Conservation (phyloP, 495 filamentous ascomycete genomes). For the Penicillium coprophilum region DNA sequence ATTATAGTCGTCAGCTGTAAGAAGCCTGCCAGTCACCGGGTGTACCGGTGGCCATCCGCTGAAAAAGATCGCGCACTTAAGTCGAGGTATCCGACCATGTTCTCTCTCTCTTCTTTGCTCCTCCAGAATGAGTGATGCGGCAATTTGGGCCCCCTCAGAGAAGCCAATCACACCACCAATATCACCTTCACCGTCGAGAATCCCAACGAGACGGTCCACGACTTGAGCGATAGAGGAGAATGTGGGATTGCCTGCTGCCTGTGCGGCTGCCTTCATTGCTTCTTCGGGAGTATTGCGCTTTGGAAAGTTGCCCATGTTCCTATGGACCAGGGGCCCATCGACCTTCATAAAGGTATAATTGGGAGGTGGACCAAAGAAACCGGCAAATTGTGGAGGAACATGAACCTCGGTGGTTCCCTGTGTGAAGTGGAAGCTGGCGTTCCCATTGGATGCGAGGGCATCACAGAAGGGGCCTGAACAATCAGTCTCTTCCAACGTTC, state of each 20-base stretch:
- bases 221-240: conserved; percentile 12
- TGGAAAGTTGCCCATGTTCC: conserved; percentile 25
- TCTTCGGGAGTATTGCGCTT: conserved; percentile 25
- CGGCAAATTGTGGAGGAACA: conserved; percentile 16
- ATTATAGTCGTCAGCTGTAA: conserved; percentile 47
- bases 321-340: conserved; percentile 9
- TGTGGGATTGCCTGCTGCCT: conserved; percentile 14
- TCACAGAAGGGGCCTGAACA: conserved; percentile 24
- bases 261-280: conserved; percentile 15
- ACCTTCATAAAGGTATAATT: conserved; percentile 24
- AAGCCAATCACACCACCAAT: conserved; percentile 54
- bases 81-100: conserved; percentile 39
- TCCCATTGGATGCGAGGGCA: conserved; percentile 15
- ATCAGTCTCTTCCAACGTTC: conserved; percentile 1
- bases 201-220: conserved; percentile 20
- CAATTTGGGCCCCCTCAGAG: conserved; percentile 61
- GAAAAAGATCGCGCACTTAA: conserved; percentile 58
- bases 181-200: conserved; percentile 34
- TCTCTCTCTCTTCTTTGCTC: conserved; percentile 40
- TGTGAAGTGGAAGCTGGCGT: conserved; percentile 26
- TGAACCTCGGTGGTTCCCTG: conserved; percentile 24
- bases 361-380: conserved; percentile 34
- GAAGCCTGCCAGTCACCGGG: conserved; percentile 38
- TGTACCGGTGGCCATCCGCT: conserved; percentile 55
- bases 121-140: conserved; percentile 53